phyloP scores from a whole-genome alignment of 192 early-diverging fungal species.

The Coemansia sp. region DNA sequence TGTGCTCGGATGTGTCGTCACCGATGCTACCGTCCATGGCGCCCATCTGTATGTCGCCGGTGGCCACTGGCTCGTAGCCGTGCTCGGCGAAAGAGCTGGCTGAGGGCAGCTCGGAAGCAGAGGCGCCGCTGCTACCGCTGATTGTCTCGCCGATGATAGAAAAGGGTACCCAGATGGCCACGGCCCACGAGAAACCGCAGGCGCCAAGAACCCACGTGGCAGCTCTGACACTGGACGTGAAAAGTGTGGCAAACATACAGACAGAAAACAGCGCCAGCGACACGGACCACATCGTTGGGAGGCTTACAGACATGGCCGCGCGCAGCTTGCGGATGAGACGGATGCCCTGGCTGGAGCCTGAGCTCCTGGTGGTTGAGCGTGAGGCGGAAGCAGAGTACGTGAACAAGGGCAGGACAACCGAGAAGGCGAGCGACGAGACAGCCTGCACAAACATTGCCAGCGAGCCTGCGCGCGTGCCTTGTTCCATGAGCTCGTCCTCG shows the following conservation, averaged over 20 bases:
- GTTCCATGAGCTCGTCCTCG: constrained; percentile 37
- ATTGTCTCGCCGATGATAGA: constrained; percentile 75
- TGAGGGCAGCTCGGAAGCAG: constrained; percentile 7
- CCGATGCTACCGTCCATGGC: neutral
- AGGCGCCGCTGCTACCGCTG: constrained; percentile 7
- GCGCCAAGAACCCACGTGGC: constrained; percentile 72
- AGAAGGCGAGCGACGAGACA: constrained; percentile 63
- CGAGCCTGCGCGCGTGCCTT: constrained; percentile 77
- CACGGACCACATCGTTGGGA: constrained; percentile 68
- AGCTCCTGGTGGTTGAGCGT: neutral
- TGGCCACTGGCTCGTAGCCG: constrained; percentile 26
- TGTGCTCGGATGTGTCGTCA: constrained; percentile 1
- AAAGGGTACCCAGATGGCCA: constrained; percentile 93
- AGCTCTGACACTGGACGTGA: constrained; percentile 54
- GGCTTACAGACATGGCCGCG: constrained; percentile 19
- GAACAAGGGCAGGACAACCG: constrained; percentile 42
- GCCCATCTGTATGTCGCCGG: constrained; percentile 34
- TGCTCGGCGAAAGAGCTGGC: neutral
- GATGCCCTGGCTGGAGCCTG: neutral
- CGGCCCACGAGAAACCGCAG: constrained; percentile 83
- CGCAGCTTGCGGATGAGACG: constrained; percentile 12
- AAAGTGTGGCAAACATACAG: constrained; percentile 68
- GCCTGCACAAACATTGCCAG: constrained; percentile 82
- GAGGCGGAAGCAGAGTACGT: constrained; percentile 26
- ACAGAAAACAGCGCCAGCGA: constrained; percentile 67